Percentiles rank a stretch among this genome's conserved stretches.
Evolutionary conservation across 1,139 yeast species (phyloP).

Genomic region (Geotrichum restrictum): DNA sequence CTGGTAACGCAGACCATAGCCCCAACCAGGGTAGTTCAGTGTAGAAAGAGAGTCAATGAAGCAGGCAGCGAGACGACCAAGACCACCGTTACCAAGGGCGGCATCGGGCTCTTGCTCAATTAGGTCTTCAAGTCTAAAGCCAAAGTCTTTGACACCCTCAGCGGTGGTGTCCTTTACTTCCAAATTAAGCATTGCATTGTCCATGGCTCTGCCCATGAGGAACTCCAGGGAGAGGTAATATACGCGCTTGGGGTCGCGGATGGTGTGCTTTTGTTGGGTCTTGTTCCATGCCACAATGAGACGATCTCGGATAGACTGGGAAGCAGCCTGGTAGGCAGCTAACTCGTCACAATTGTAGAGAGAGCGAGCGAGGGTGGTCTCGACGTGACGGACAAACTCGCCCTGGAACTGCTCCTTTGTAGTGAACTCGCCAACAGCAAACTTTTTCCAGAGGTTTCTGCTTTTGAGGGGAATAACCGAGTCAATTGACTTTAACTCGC

Average conservation of each 20-base stretch:
- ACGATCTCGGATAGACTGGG: slow-evolving; percentile 73
- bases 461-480: slow-evolving; percentile 75
- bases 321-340: slow-evolving; percentile 90
- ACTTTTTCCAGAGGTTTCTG: slow-evolving; percentile 72
- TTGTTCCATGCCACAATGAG: slow-evolving; percentile 85
- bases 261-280: slow-evolving; percentile 85
- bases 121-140: slow-evolving; percentile 84
- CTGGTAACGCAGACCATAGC: slow-evolving; percentile 88
- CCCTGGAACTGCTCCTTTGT: slow-evolving; percentile 60
- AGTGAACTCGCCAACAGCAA: slow-evolving; percentile 50
- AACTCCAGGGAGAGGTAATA: slow-evolving; percentile 86
- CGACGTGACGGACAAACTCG: slow-evolving; percentile 78
- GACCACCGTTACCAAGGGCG: slow-evolving; percentile 91
- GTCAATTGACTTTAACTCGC: slow-evolving; percentile 79
- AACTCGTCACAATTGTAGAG: slow-evolving; percentile 86
- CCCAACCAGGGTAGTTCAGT: slow-evolving; percentile 92
- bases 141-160: slow-evolving; percentile 65
- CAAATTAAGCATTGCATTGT: slow-evolving; percentile 84
- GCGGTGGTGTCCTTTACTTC: slow-evolving; percentile 52
- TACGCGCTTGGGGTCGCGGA: slow-evolving; percentile 79
- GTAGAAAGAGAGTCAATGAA: slow-evolving; percentile 86
- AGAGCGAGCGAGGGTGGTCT: slow-evolving; percentile 82
- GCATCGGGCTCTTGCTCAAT: slow-evolving; percentile 88
- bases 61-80: slow-evolving; percentile 93
- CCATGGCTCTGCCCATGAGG: slow-evolving; percentile 93